Conservation (phyloP, 306 rosid species). For the Erythrophleum fordii region DNA sequence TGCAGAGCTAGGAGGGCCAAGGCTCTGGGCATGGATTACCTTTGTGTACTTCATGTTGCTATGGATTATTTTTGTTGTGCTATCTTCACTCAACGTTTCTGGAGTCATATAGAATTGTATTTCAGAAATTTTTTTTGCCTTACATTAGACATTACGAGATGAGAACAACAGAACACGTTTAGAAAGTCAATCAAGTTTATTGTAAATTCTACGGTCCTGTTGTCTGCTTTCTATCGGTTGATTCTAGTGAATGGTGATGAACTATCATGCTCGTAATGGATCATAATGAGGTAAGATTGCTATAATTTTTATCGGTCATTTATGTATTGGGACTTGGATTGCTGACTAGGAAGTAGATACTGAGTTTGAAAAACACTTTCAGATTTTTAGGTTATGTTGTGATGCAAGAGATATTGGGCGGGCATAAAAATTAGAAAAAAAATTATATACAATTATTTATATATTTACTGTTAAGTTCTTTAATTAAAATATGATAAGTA, state of each 20-base stretch:
- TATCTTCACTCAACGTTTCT: slow-evolving; percentile 82
- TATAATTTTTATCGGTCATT: background rate
- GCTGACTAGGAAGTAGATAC: background rate
- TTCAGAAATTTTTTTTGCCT: background rate
- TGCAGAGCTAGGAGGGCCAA: slow-evolving; percentile 97
- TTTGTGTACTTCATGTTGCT: slow-evolving; percentile 67
- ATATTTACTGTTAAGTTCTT: too few relatives aligned
- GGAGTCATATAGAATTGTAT: slow-evolving; percentile 61
- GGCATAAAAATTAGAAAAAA: too few relatives aligned
- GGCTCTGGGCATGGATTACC: slow-evolving; percentile 91
- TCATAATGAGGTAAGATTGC: background rate
- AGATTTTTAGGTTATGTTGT: too few relatives aligned
- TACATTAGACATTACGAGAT: background rate
- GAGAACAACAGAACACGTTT: background rate
- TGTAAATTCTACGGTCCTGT: background rate
- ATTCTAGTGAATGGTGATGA: background rate
- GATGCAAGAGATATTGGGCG: too few relatives aligned
- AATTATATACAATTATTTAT: too few relatives aligned
- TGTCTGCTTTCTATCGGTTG: background rate
- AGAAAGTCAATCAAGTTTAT: background rate
- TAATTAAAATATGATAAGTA: too few relatives aligned
- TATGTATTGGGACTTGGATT: background rate
- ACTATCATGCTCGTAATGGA: background rate
- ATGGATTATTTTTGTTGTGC: slow-evolving; percentile 79
- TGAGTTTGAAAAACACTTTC: background rate